Evolutionary conservation across 2,329 filamentous ascomycete genomes (phyloP).

Genomic region (Davidsoniella neocaledoniae): DNA sequence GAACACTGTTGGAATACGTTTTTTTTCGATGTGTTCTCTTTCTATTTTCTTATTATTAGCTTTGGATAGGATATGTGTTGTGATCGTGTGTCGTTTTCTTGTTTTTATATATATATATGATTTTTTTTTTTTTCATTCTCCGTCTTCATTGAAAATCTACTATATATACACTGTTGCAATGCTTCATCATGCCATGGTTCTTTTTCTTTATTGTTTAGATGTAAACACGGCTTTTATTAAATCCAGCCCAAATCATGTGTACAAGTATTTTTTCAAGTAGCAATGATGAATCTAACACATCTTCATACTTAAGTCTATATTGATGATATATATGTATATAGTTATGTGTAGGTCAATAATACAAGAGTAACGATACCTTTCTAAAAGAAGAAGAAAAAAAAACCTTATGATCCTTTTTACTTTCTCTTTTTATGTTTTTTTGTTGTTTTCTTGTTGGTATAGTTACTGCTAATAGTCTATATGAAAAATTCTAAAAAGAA

Average conservation of each 20-base stretch:
- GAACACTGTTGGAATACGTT: conserved; percentile 1
- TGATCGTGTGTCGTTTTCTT: neutral
- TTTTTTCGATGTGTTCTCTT: conserved; percentile 5
- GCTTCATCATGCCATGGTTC: neutral
- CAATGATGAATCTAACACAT: no score
- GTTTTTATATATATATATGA: neutral
- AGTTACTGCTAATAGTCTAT: neutral
- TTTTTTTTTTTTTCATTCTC: neutral
- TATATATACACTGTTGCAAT: no score
- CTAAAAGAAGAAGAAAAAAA: no score
- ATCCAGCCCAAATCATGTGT: no score
- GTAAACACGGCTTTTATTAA: no score
- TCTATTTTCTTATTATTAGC: neutral
- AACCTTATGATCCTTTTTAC: no score
- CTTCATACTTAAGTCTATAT: no score
- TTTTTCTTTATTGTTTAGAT: no score
- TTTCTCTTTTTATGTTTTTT: no score
- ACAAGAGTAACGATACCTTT: neutral
- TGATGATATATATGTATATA: neutral
- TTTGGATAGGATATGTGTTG: neutral
- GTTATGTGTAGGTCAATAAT: neutral
- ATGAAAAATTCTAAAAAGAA: neutral
- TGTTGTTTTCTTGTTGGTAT: no score
- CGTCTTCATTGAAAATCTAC: conserved; percentile 1
- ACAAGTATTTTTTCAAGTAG: no score